Evolutionary conservation across 2,329 filamentous ascomycete species (phyloP).

Genomic region (Colletotrichum salicis): DNA sequence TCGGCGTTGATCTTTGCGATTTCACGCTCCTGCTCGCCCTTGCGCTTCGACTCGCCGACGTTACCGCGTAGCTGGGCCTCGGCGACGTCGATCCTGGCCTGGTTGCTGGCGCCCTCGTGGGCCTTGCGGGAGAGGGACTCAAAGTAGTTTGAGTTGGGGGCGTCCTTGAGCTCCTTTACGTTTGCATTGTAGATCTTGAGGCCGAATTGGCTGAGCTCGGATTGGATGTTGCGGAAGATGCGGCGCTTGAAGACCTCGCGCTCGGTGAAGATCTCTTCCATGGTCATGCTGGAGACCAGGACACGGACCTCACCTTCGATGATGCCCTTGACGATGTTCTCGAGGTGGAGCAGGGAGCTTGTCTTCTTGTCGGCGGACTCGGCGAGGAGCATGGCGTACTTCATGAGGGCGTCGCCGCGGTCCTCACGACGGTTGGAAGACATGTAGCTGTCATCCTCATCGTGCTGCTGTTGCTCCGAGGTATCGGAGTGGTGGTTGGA

Average conservation of each 20-base stretch:
- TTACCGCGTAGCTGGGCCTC: conserved; percentile 74
- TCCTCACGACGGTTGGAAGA: conserved; percentile 55
- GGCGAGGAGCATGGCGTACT: conserved; percentile 84
- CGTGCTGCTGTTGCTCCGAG: conserved; percentile 26
- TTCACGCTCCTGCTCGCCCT: conserved; percentile 84
- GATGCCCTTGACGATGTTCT: conserved; percentile 88
- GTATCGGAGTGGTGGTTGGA: conserved; percentile 33
- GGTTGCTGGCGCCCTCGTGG: conserved; percentile 85
- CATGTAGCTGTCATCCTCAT: conserved; percentile 33
- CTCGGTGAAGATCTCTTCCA: conserved; percentile 88
- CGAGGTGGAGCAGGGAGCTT: conserved; percentile 69
- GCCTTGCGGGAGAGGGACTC: conserved; percentile 84
- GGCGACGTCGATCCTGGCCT: conserved; percentile 75
- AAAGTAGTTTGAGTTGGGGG: conserved; percentile 84
- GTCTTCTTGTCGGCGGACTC: conserved; percentile 67
- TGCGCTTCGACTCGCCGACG: conserved; percentile 81
- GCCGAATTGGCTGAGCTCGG: conserved; percentile 83
- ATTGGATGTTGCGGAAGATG: conserved; percentile 80
- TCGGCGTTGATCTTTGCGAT: conserved; percentile 89
- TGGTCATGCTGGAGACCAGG: conserved; percentile 88
- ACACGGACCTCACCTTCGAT: conserved; percentile 89
- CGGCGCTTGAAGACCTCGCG: conserved; percentile 81
- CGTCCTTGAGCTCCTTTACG: conserved; percentile 88
- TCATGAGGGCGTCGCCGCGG: conserved; percentile 73
- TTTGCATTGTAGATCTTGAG: conserved; percentile 78